Conservation (phyloP, 2,329 filamentous ascomycete species). For the Aspergillus hiratsukae region DNA sequence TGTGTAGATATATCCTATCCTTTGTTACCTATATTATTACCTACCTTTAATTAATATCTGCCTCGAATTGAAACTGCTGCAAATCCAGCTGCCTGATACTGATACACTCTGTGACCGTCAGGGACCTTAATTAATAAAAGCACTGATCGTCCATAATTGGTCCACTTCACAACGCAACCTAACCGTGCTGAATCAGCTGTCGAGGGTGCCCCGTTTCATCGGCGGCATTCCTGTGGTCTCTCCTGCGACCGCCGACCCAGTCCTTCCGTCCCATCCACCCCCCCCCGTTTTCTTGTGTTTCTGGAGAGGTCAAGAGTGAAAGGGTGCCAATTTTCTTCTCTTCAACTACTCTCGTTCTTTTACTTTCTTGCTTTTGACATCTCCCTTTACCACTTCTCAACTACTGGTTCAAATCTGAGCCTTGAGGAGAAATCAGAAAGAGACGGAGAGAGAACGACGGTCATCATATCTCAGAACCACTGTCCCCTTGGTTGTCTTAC, state of each 20-base stretch:
- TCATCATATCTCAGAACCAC: constrained; percentile 2
- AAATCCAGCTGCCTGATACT: background rate
- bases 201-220: constrained; percentile 10
- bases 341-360: background rate
- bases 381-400: background rate
- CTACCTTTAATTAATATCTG: background rate
- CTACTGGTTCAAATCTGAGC: background rate
- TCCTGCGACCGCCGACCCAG: constrained; percentile 15
- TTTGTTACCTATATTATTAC: background rate
- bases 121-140: background rate
- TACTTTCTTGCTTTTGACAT: background rate
- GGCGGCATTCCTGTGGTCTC: constrained; percentile 20
- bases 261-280: constrained; percentile 6
- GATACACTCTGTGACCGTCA: background rate
- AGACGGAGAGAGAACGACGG: background rate
- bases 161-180: background rate
- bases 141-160: constrained; percentile 4
- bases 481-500: constrained; percentile 6
- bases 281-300: background rate
- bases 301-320: background rate
- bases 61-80: background rate
- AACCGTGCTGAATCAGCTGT: constrained; percentile 17
- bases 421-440: background rate
- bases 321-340: background rate
- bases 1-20: background rate